phyloP scores from a whole-genome alignment of 768 basidiomycete species.

The Postia placenta region DNA sequence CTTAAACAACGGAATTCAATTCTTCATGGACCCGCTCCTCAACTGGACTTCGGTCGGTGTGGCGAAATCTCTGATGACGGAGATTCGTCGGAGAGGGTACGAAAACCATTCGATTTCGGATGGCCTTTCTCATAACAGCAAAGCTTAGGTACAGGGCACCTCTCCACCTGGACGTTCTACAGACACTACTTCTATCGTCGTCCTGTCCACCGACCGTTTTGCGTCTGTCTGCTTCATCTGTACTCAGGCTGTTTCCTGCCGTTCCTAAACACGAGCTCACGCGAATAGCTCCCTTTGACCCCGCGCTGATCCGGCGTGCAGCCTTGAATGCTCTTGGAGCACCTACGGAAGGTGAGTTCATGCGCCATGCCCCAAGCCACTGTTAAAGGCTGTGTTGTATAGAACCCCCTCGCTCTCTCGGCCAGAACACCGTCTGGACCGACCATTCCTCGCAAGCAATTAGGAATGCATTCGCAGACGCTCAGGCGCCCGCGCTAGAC shows the following conservation, averaged over 20 bases:
- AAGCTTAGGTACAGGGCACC: slow-evolving; percentile 44
- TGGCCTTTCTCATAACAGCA: background rate
- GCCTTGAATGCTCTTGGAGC: slow-evolving; percentile 34
- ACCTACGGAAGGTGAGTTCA: slow-evolving; percentile 14
- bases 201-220: slow-evolving; percentile 64
- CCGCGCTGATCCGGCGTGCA: slow-evolving; percentile 27
- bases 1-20: slow-evolving; percentile 69
- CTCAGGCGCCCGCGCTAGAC: slow-evolving; percentile 61
- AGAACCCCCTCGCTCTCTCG: background rate
- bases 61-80: slow-evolving; percentile 53
- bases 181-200: slow-evolving; percentile 56
- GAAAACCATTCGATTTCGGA: background rate
- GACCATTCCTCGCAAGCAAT: slow-evolving; percentile 54
- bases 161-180: slow-evolving; percentile 57
- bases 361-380: background rate
- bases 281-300: slow-evolving; percentile 20
- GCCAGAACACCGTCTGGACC: slow-evolving; percentile 25
- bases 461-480: slow-evolving; percentile 48
- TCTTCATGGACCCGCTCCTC: slow-evolving; percentile 66
- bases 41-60: slow-evolving; percentile 80
- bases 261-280: slow-evolving; percentile 28
- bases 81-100: slow-evolving; percentile 53
- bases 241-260: slow-evolving; percentile 40
- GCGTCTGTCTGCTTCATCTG: slow-evolving; percentile 51
- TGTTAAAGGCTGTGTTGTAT: too few species aligned